Base-by-base conservation (phyloP, 805 yeast genomes). In the Suhomyces sp. region DNA sequence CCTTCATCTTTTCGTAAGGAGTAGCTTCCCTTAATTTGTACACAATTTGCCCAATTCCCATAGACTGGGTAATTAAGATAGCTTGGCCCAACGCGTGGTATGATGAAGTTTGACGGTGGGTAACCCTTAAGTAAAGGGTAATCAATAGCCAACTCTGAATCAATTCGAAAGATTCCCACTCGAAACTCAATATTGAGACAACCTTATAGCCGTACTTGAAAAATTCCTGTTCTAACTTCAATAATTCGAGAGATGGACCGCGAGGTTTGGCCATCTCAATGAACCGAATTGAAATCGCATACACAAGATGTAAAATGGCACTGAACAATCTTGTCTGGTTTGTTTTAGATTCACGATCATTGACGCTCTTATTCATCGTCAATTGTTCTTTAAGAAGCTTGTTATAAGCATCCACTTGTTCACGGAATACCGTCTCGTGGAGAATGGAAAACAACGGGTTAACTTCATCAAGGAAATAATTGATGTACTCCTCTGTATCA, bases 391-490 rank as follows among this genome's bases (percentile, higher is more conserved):
- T 35, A 6, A 35, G 18, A 11, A 39, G 25, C 8, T 27, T 32
- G 13, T 29, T 33, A 28, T 58, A 66, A 9, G 52, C 57, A 7
- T 41, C 44, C 19, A 60, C 60, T 51, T 79, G 84, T 40, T 74
- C 73, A 39, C 72, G 47, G 46, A 79, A 79, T 20, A 75, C 73
- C 1, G 63, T 51, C 46, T 76, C 78, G 52, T 78, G 81, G 18
- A 79, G 40, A 4, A 79, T 67, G 2, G 75, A 68, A 48, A 59
- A 74, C 11, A 76, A 48, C 12, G 79, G 79, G 52, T 79, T 79
- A 40, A 79, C 60, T 23, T 72, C 70, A 6, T 45, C 35, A 49
- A 79, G 70, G 43, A 53, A 79, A 42, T 54, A 73, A 34, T 63
- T 54, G n/a, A 68, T 42, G 29, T 64, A 55, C 23, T 42, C 25